A percentile compares a stretch with the other conserved stretches of the same genome.
Conservation (phyloP, 2,329 filamentous ascomycete genomes). For the Aspergillus ochraceus region DNA sequence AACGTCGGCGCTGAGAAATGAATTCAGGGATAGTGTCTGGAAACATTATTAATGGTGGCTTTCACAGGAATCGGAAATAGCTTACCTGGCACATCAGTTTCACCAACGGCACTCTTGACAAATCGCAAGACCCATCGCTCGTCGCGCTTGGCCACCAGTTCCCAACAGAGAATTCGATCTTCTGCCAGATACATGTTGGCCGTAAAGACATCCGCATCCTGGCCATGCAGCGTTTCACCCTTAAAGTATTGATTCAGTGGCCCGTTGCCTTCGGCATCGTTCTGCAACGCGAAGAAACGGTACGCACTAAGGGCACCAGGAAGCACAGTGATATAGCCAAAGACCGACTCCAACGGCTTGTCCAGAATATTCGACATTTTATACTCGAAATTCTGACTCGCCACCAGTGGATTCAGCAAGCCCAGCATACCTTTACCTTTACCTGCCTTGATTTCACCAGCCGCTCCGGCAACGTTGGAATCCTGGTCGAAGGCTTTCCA, state of each 20-base stretch:
- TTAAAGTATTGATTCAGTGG: constrained; percentile 99
- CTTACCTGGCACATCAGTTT: constrained; percentile 92
- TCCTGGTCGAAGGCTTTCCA: constrained; percentile 99
- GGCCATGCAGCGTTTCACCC: constrained; percentile 92
- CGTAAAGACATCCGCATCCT: constrained; percentile 95
- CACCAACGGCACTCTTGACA: constrained; percentile 92
- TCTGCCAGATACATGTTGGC: constrained; percentile 99
- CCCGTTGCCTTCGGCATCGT: constrained; percentile 92
- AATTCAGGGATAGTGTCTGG: constrained; percentile 90
- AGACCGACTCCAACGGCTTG: constrained; percentile 94
- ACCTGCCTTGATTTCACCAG: constrained; percentile 96
- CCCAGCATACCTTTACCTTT: constrained; percentile 82
- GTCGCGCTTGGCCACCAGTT: constrained; percentile 89
- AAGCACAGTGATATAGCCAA: constrained; percentile 96
- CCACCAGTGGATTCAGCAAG: constrained; percentile 88
- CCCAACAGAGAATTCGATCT: constrained; percentile 98
- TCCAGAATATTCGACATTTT: constrained; percentile 99
- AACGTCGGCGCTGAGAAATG: constrained; percentile 91
- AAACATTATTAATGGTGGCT: constrained; percentile 2
- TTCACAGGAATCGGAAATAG: background rate
- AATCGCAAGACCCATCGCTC: constrained; percentile 98
- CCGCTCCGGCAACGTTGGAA: constrained; percentile 94
- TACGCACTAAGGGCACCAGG: constrained; percentile 95
- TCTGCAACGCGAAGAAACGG: constrained; percentile 91
- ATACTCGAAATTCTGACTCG: constrained; percentile 98